Percentiles rank a stretch among this genome's conserved stretches.
These are phyloP conservation scores for Raphanus raphanistrum DNA, from an alignment of 345 rosid species.

Conservation along the genomic window DNA sequence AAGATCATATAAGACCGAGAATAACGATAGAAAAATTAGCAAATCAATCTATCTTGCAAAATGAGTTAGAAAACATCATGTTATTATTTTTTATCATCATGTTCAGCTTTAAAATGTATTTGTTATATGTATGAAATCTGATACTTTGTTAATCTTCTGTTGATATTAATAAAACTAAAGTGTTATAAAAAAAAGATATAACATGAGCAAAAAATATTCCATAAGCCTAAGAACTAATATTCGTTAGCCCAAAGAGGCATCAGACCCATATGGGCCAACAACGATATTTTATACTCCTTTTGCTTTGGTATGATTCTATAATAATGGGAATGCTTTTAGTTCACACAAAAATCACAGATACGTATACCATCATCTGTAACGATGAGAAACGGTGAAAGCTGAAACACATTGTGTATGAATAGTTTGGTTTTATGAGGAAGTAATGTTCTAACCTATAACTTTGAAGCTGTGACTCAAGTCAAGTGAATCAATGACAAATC, in stretches of 20 bases:
- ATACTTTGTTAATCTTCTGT: too few species aligned
- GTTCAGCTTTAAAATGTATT: too few species aligned
- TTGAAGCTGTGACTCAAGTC: neutral
- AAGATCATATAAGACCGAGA: too few species aligned
- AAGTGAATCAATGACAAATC: slow-evolving; percentile 3
- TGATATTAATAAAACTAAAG: too few species aligned
- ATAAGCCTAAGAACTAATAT: neutral
- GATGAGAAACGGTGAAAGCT: slow-evolving; percentile 6
- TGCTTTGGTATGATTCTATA: slow-evolving; percentile 1
- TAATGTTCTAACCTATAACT: neutral
- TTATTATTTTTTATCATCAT: too few species aligned
- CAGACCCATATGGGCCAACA: neutral
- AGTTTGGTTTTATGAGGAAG: neutral
- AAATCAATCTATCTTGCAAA: too few species aligned
- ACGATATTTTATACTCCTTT: neutral
- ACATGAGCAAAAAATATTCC: neutral
- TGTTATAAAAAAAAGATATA: too few species aligned
- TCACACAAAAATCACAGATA: neutral
- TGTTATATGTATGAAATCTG: too few species aligned
- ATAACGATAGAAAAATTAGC: too few species aligned
- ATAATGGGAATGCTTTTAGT: neutral
- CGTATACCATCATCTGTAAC: neutral
- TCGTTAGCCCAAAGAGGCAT: neutral
- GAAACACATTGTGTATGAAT: neutral
- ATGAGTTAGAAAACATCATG: too few species aligned